phyloP scores from a whole-genome alignment of 2,329 filamentous ascomycete species.

The Trichoderma sp. region DNA sequence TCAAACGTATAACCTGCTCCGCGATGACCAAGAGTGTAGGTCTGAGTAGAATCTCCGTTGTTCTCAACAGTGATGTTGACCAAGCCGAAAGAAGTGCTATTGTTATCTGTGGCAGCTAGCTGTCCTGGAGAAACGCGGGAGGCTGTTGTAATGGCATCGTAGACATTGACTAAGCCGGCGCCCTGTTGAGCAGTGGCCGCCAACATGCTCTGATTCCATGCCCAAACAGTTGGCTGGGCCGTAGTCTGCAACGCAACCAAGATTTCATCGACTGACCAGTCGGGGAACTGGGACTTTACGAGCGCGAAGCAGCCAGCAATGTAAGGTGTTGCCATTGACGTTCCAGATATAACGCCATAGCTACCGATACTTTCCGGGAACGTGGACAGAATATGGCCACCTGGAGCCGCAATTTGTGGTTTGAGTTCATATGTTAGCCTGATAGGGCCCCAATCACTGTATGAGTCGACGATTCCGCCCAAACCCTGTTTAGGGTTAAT shows the following conservation, averaged over 20 bases:
- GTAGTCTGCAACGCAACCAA: background rate
- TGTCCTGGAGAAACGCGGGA: background rate
- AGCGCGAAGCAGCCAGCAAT: conserved; percentile 3
- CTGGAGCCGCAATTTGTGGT: conserved; percentile 1
- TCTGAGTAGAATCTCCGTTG: background rate
- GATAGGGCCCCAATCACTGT: background rate
- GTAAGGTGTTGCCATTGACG: conserved; percentile 8
- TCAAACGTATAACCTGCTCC: background rate
- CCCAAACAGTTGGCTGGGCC: background rate
- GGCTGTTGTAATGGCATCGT: background rate
- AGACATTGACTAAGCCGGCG: conserved; percentile 3
- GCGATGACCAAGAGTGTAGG: background rate
- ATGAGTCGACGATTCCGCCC: background rate
- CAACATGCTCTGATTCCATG: background rate
- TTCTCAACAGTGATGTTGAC: background rate
- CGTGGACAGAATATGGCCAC: conserved; percentile 7
- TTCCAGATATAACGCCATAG: conserved; percentile 8
- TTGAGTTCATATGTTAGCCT: conserved; percentile 9
- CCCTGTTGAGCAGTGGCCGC: conserved; percentile 9
- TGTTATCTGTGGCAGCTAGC: conserved; percentile 5
- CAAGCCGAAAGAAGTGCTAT: conserved; percentile 3
- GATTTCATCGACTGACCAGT: conserved; percentile 2
- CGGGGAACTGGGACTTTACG: background rate
- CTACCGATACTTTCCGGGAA: conserved; percentile 5
- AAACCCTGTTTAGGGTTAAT: background rate